These are phyloP conservation scores for Onygena corvina DNA, from an alignment of 2,329 filamentous ascomycete genomes.

Conservation along the genomic window DNA sequence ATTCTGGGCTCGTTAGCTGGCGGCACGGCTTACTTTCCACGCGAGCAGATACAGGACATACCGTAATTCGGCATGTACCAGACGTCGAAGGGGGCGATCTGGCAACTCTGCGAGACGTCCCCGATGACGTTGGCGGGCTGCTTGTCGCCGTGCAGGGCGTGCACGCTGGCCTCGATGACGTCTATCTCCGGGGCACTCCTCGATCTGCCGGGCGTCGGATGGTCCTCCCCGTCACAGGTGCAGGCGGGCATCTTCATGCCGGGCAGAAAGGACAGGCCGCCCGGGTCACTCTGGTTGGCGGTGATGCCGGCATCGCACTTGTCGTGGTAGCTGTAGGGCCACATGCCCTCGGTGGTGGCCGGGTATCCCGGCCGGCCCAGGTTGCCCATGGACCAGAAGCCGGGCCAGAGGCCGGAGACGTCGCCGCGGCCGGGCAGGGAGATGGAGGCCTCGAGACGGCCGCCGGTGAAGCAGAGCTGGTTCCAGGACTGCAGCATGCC, in stretches of 20 bases:
- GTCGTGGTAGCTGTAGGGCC: constrained; percentile 62
- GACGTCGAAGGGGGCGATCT: constrained; percentile 58
- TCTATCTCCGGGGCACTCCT: constrained; percentile 61
- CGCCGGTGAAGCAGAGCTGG: constrained; percentile 60
- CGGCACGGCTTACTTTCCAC: background rate
- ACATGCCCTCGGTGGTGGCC: constrained; percentile 58
- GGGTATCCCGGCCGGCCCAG: constrained; percentile 57
- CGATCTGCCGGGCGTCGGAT: constrained; percentile 53
- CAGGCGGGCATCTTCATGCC: constrained; percentile 60
- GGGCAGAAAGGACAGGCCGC: constrained; percentile 54
- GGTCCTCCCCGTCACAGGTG: constrained; percentile 52
- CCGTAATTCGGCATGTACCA: constrained; percentile 54
- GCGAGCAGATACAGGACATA: constrained; percentile 18
- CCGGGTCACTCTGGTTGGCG: constrained; percentile 55
- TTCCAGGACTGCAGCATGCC: constrained; percentile 69
- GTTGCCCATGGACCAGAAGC: constrained; percentile 66
- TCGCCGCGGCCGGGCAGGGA: constrained; percentile 57
- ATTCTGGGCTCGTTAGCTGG: constrained; percentile 34
- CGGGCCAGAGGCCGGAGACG: constrained; percentile 59
- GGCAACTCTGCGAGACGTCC: constrained; percentile 53
- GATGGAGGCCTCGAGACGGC: constrained; percentile 56
- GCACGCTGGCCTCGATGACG: constrained; percentile 56
- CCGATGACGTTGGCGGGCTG: constrained; percentile 42
- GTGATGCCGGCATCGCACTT: constrained; percentile 59
- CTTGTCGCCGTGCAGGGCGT: constrained; percentile 34